Base-by-base conservation (phyloP, 2,329 filamentous ascomycete genomes). In the Fusarium dlaminii region DNA sequence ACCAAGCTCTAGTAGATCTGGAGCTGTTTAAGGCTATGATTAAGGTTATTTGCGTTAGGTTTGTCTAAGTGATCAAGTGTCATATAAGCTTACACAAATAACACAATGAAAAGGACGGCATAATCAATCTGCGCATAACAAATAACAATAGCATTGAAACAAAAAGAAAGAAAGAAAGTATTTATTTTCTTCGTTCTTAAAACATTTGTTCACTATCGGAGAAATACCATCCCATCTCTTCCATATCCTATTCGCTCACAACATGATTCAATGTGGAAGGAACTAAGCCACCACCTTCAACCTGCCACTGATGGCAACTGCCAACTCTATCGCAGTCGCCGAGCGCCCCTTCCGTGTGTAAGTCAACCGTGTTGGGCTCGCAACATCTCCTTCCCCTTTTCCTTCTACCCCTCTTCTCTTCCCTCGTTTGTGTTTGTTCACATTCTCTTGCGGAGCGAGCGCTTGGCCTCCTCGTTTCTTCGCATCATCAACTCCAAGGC, bases 221-320 rank as follows among this genome's bases (percentile, higher is more conserved):
- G 36, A 40, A 22, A 13, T 29, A 18, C 32, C 11, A 29, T 40
- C 8, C 22, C 18, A 27, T 58, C 30, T 49, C 36, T 27, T 37
- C n/a, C n/a, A n/a, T n/a, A 40, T 45, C 20, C 11, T 15, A n/a
- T 24, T 39, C 9, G 10, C 27, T 43, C 42, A 8, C 22, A 6
- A 24, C 5, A 24, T 58, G 30, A 58, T 51, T 59, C 39, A 40
- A 32, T 45, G 49, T 29, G n/a, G 37, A 34, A 66, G 32, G 59
- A 32, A 66, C n/a, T 39, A 46, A 68, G 68, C 58, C 62, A 69
- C 67, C 32, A 68, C 55, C 42, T 61, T 40, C 54, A 60, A 46
- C 46, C 56, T 56, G 72, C 68, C 68, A 74, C 68, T 74, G 72
- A 59, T 65, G 51, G 72, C 59, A 75, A 57, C 72, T 74, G 72